These are phyloP conservation scores for Colletotrichum musicola DNA, from an alignment of 2,329 filamentous ascomycete genomes.

Conservation along the genomic window DNA sequence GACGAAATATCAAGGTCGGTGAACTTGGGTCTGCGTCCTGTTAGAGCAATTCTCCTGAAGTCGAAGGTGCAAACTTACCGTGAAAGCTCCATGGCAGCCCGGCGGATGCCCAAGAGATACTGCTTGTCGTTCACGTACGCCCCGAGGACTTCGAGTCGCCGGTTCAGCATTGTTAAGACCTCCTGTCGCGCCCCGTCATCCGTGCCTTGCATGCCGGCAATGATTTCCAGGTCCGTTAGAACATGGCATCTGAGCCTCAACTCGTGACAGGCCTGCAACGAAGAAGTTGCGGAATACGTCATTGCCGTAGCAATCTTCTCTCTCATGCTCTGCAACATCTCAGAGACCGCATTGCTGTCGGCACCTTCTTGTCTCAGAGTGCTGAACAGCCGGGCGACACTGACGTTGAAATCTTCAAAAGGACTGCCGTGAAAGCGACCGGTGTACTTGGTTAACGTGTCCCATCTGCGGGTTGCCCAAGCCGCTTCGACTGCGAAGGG, in stretches of 20 bases:
- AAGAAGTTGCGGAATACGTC: conserved; percentile 81
- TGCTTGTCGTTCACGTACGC: conserved; percentile 94
- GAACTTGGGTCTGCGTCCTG: conserved; percentile 65
- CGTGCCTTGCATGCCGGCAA: conserved; percentile 65
- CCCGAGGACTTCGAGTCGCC: conserved; percentile 89
- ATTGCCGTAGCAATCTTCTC: conserved; percentile 79
- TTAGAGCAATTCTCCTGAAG: neutral
- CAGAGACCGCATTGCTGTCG: conserved; percentile 64
- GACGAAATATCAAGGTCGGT: conserved; percentile 81
- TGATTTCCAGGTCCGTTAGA: conserved; percentile 86
- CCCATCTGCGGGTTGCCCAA: conserved; percentile 90
- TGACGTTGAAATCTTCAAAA: conserved; percentile 82
- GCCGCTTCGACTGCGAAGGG: conserved; percentile 91
- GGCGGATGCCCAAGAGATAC: conserved; percentile 86
- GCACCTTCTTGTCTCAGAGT: conserved; percentile 67
- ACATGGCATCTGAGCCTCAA: conserved; percentile 89
- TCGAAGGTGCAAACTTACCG: conserved; percentile 59
- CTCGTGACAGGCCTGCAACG: conserved; percentile 86
- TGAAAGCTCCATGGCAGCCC: conserved; percentile 87
- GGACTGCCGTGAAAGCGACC: conserved; percentile 63
- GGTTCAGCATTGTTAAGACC: conserved; percentile 70
- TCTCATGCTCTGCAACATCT: conserved; percentile 73
- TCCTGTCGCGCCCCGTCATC: conserved; percentile 54
- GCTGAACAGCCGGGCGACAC: conserved; percentile 73
- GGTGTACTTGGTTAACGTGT: conserved; percentile 77